Conservation (phyloP, 2,329 filamentous ascomycete genomes). For the Epichloe gansuensis region DNA sequence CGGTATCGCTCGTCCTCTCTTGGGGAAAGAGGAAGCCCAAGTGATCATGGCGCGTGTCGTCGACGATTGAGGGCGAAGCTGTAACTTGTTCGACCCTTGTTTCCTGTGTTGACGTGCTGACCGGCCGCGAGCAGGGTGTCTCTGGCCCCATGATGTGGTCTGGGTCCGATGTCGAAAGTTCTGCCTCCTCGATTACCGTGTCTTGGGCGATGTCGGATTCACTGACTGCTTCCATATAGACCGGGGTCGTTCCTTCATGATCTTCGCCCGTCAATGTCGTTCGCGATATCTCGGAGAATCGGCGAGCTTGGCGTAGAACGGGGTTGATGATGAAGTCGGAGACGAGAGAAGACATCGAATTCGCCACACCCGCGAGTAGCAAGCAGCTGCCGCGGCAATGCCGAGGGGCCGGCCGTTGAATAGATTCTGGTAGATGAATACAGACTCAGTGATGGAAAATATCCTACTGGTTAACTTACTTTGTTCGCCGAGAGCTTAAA, state of each 20-base stretch:
- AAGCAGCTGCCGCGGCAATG: not conserved
- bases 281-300: constrained; percentile 42
- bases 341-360: constrained; percentile 48
- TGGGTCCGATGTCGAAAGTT: not conserved
- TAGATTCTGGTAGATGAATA: not conserved
- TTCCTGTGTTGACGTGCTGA: constrained; percentile 23
- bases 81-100: constrained; percentile 20
- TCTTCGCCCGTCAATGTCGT: constrained; percentile 25
- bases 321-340: constrained; percentile 55
- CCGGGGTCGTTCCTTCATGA: constrained; percentile 14
- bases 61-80: constrained; percentile 10
- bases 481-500: not conserved
- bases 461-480: not conserved
- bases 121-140: constrained; percentile 16
- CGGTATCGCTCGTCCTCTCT: constrained; percentile 35
- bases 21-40: constrained; percentile 20
- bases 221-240: constrained; percentile 14
- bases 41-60: constrained; percentile 19
- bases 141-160: constrained; percentile 12
- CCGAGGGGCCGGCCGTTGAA: not conserved
- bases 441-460: not conserved
- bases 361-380: constrained; percentile 5
- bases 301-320: constrained; percentile 52
- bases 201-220: constrained; percentile 15
- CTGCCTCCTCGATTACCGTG: constrained; percentile 4